Evolutionary conservation across 202 grass and related monocot species (phyloP), one percentile per base, ranked within the genome.

Genomic region (Panicum virgatum): DNA sequence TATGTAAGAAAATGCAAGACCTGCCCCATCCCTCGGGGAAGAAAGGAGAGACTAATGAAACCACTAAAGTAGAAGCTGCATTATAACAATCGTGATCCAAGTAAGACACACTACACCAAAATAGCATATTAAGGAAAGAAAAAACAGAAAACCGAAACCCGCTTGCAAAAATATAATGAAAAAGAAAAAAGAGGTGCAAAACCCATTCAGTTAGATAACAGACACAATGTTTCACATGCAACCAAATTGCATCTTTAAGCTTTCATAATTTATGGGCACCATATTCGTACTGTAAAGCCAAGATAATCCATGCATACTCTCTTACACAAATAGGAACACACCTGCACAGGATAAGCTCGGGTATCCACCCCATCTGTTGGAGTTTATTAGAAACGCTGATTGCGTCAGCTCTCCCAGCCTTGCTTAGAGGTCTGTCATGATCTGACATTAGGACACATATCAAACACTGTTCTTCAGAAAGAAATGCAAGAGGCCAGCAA

Each of bases 281-380:
- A 11, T 15, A 65, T 67, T 57, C 7, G 9, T 12, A 29, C 60
- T 3, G 12, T 27, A 59, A 59, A 74, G 42, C 5, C 30, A 75
- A 32, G 34, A 40, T 58, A 69, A 42, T 15, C 48, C 4, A 44
- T 63, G 18, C 19, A 22, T 38, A 32, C 67, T 64, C 7, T 64
- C 50, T 46, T 66, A 34, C 29, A 68, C 18, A 82, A 78, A 7
- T 34, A 67, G 27, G 32, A n/a, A 23, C 42, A 50, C 71, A 97
- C 96, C 96, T 98, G 74, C 86, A 95, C 54, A 98, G 80, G 72
- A 98, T 85, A 71, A 95, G 87, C 77, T 98, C 92, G 0, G 96
- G 92, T 89, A 91, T 90, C 96, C 96, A 98, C 36, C 92, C 92
- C 85, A 93, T 88, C 15, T 98, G 87, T 69, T 86, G 90, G 62